Base-by-base conservation (phyloP, 2,329 filamentous ascomycete genomes). In the Neonectria coccinea region DNA sequence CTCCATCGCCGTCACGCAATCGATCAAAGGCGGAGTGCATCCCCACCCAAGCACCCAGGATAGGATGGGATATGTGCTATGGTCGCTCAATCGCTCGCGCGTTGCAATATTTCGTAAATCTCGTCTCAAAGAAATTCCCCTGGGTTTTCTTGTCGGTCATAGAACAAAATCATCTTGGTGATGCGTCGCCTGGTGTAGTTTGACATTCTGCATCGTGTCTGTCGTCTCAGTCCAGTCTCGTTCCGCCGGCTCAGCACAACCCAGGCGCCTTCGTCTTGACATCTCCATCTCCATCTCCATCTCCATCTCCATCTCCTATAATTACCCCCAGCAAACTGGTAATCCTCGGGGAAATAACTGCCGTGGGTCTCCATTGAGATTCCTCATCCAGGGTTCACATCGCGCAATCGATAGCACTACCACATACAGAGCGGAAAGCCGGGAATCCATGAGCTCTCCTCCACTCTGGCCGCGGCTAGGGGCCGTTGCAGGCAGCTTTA, bases 351-450 rank as follows among this genome's bases (percentile, higher is more conserved):
- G n/a, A 33, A 20, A 33, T 4, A 51, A 33, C 48, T 51, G 27
- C 48, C 29, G 29, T 14, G 48, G n/a, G 27, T 51, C n/a, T 22
- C 29, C 33, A n/a, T 41, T 29, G 11, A 8, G 39, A 33, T 50
- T 63, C 44, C 48, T 63, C 60, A 63, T 63, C 42, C 60, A 63
- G 60, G 60, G 60, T 59, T 36, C 44, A n/a, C 7, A 63, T 63
- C 55, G 56, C 60, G 60, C 60, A 63, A 63, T 63, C 60, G 25
- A 42, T 45, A 5, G 33, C 33, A 20, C 8, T 48, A 36, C 54
- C 25, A 31, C 51, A 39, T 33, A 33, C 11, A 33, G 31, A 33
- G 31, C 31, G 31, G 31, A 33, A 33, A 33, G 31, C 31, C 31
- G 31, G 10, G 11, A 11, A 33, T 12, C 31, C 5, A 33, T 11